A percentile compares a stretch with the other conserved stretches of the same genome.
Evolutionary conservation across 169 alveolate species (phyloP).

Genomic region (Eimeria acervulina): DNA sequence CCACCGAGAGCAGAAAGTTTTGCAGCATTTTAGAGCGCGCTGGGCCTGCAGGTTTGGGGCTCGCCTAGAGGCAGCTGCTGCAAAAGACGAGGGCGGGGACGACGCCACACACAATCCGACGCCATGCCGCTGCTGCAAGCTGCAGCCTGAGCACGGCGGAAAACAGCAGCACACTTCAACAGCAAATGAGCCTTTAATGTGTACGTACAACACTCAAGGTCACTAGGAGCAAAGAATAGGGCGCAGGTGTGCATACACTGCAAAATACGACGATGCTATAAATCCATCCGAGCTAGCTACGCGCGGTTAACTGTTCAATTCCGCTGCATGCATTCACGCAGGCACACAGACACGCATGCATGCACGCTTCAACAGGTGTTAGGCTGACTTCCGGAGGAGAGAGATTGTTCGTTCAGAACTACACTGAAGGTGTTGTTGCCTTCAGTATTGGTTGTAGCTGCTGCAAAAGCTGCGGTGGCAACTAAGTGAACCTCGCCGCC

Average conservation of each 20-base stretch:
- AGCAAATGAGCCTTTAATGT: not conserved
- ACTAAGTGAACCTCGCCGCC: not conserved
- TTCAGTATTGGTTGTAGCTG: not conserved
- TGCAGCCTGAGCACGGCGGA: constrained; percentile 55
- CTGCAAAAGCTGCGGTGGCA: not conserved
- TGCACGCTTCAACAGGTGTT: not conserved
- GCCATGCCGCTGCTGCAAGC: constrained; percentile 58
- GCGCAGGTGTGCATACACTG: not conserved
- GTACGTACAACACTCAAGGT: not conserved
- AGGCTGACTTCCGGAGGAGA: not conserved
- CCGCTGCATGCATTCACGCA: not conserved
- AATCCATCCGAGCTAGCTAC: too few species aligned
- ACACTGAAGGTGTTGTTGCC: not conserved
- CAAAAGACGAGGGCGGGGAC: not conserved
- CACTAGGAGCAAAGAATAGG: not conserved
- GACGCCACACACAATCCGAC: not conserved
- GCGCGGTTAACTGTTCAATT: not conserved
- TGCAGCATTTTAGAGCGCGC: constrained; percentile 28
- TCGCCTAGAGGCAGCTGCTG: constrained; percentile 8
- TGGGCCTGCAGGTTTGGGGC: not conserved
- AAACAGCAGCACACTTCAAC: not conserved
- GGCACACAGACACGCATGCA: not conserved
- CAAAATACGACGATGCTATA: not conserved
- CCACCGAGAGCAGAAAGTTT: constrained; percentile 4
- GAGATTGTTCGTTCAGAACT: not conserved